Evolutionary conservation across 148 eudicot genomes (phyloP), one percentile per base, ranked within the genome.

Genomic region (Spergularia marina): DNA sequence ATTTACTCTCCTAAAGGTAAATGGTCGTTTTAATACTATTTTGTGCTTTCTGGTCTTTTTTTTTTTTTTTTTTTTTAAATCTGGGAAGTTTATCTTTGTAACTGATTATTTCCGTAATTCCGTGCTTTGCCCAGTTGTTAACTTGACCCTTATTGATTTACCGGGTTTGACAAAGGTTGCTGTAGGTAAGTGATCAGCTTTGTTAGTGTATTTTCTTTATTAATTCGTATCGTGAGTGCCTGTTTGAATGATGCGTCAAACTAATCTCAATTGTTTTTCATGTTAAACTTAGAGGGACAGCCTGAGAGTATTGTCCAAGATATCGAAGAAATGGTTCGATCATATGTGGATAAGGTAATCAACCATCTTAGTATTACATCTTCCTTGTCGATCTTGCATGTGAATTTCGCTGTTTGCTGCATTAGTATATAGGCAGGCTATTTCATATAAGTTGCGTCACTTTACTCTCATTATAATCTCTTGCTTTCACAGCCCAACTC

Each of bases 131-230:
- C 66, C 91, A 94, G 98, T 94, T 86, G 98, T 95, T 84, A 90
- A 95, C 85, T 86, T 95, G 79, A 95, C 98, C 49, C 81, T 92
- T 61, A 82, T 95, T 77, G 98, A 95, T 84, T 83, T 95, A 77
- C 97, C 98, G 59, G 98, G 98, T 76, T 76, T 95, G 82, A 95
- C 98, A 41, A 95, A 95, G 88, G 96, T 95, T 78, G 98, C 98
- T 78, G 88, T 95, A 74, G 98, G 98, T 95, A 86, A 74, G 93
- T 76, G 69, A 15, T n/a, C 64, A 49, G 70, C 53, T 76, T 30
- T 68, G 12, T 30, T 30, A n/a, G 21, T 55, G 53, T 65, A 75
- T 7, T n/a, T 30, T 39, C 13, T 30, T 44, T 44, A 6, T 0
- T 44, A 5, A 44, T 6, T 44, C 4, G 8, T 44, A 49, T 18